Base-by-base conservation (phyloP, 306 rosid genomes). In the Sphenostylis stenocarpa region DNA sequence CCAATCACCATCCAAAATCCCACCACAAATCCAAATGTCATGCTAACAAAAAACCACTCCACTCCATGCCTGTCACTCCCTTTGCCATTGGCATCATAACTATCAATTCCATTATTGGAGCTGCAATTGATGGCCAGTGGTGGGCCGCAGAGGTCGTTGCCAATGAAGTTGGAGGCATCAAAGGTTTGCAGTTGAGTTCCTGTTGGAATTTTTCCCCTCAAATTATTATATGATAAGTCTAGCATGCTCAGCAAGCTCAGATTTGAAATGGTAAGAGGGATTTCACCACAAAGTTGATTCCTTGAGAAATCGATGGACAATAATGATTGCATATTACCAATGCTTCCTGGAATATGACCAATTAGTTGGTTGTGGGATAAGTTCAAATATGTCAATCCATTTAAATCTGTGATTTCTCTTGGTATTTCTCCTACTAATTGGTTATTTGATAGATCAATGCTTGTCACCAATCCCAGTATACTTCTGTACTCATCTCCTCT, bases 131-230 rank as follows among this genome's bases (percentile, higher is more conserved):
- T 16, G 14, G 12, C 3, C 2, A 83, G 53, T 0, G 82, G 82
- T 17, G 61, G 66, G 21, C 84, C 84, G 0, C 84, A 84, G 0
- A 84, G 55, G 28, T 48, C 7, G 6, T 80, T 84, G 3, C 77
- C 82, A 2, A 49, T 1, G 33, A 70, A 85, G 39, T 26, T 76
- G 19, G 84, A 82, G 23, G 62, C 80, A 2, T 64, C 73, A 31
- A 85, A 63, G 26, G 44, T 58, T 36, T 85, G 84, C 33, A 85
- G 49, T 28, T 79, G 80, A 66, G 74, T 65, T 39, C 82, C 84
- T 13, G 55, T 31, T 19, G 86, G 84, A 41, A 85, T 66, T 68
- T 51, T 5, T 0, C 88, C 84, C 2, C 12, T 75, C 44, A 85
- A 76, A 20, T 70, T 2, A 52, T 85, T 82, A 48, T 56, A 39